Conservation (phyloP, 2,329 filamentous ascomycete genomes). For the Ophiocordyceps camponoti-saundersi region DNA sequence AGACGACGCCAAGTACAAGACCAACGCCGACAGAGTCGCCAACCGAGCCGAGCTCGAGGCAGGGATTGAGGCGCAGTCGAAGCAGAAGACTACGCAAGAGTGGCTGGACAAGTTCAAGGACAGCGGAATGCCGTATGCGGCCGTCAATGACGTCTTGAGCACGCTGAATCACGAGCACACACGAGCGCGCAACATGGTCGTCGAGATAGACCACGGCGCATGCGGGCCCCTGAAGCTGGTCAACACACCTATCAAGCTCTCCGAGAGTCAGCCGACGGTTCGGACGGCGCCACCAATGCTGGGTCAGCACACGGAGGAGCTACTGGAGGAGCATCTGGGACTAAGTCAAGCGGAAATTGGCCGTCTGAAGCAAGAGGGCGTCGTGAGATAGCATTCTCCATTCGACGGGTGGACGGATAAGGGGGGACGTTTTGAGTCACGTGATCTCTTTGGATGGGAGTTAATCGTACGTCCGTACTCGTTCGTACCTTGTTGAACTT, state of each 20-base stretch:
- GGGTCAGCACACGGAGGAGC: constrained; percentile 72
- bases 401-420: not conserved
- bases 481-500: not conserved
- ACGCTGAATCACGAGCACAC: constrained; percentile 78
- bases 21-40: constrained; percentile 46
- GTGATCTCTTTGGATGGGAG: not conserved
- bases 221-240: constrained; percentile 83
- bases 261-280: constrained; percentile 60
- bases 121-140: constrained; percentile 81
- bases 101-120: constrained; percentile 81
- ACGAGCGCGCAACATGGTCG: constrained; percentile 73
- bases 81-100: constrained; percentile 63
- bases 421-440: not conserved
- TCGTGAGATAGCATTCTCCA: constrained; percentile 32
- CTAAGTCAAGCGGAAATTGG: constrained; percentile 41
- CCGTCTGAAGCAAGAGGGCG: constrained; percentile 45
- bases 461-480: too few relatives aligned
- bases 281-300: constrained; percentile 67
- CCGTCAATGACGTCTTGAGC: constrained; percentile 80
- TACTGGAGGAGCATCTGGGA: constrained; percentile 48
- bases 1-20: constrained; percentile 37
- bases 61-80: constrained; percentile 60
- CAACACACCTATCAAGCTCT: constrained; percentile 91
- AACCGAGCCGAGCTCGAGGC: constrained; percentile 64
- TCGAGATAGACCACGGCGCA: constrained; percentile 63